These are phyloP conservation scores for Epichloe amarillans DNA, from an alignment of 2,329 filamentous ascomycete species.

Conservation along the genomic window DNA sequence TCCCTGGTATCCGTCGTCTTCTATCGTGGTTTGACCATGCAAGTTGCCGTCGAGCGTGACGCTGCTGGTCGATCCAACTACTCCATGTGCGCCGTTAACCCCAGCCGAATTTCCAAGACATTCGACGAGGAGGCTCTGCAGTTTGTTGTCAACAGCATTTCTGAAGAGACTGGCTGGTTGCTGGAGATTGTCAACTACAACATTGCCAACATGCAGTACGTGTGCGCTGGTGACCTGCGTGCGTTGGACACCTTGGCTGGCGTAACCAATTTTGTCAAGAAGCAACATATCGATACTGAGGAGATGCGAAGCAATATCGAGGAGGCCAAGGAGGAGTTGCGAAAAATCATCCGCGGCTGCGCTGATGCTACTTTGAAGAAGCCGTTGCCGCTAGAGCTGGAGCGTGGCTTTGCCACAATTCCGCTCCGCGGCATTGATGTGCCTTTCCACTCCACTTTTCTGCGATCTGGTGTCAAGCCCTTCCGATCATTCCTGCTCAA, in stretches of 20 bases:
- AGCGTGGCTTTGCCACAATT: conserved; percentile 94
- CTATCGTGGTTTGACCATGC: conserved; percentile 98
- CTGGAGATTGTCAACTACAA: conserved; percentile 98
- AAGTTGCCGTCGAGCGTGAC: conserved; percentile 95
- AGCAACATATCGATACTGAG: conserved; percentile 94
- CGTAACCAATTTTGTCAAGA: conserved; percentile 90
- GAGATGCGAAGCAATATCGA: conserved; percentile 81
- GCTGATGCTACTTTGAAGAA: conserved; percentile 80
- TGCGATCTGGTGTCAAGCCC: conserved; percentile 95
- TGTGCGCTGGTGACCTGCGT: conserved; percentile 56
- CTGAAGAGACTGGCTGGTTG: conserved; percentile 88
- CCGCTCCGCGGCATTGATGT: conserved; percentile 95
- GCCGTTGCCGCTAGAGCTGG: conserved; percentile 73
- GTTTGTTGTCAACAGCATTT: conserved; percentile 91
- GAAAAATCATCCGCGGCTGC: conserved; percentile 81
- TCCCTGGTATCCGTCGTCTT: conserved; percentile 96
- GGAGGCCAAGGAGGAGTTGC: conserved; percentile 78
- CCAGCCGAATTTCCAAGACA: conserved; percentile 92
- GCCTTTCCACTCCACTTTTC: conserved; percentile 97
- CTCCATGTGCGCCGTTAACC: conserved; percentile 98
- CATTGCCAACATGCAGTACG: conserved; percentile 64
- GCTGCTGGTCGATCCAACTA: conserved; percentile 90
- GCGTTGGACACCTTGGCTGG: conserved; percentile 61
- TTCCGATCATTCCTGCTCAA: conserved; percentile 97
- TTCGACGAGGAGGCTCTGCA: conserved; percentile 97